Evolutionary conservation across 805 yeast species (phyloP), one percentile per base, ranked within the genome.

Genomic region (Metschnikowia dekortorum): DNA sequence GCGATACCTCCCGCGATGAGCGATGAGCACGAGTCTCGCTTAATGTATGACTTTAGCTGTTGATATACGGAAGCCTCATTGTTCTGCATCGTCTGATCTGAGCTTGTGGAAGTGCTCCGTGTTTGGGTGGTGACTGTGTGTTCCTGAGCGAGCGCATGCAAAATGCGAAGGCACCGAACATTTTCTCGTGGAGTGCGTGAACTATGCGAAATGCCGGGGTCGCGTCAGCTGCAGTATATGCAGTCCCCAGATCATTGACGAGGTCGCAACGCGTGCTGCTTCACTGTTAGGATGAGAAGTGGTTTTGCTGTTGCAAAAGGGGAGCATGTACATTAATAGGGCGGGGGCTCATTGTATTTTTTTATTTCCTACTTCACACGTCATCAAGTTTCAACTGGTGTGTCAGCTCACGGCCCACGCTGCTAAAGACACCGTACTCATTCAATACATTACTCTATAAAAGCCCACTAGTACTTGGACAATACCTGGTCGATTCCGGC

Each of bases 1-100:
- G 78, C 92, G 8, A 83, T 60, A 6, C 94, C 94, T 13, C 95
- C 95, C 6, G 88, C 78, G 8, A 85, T 51, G 36, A 87, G 75
- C 3, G 90, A 81, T 2, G 89, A 75, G 32, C 79, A 78, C 14
- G 83, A 76, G 48, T 82, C 87, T 18, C 67, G 65, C 51, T 75
- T 76, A 39, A 71, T 47, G 48, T 42, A 42, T 3, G 45, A 37
- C 22, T 42, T 42, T 42, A 42, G 45, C 45, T 42, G 38, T 7
- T 42, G 37, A 26, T 22, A 32, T 8, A 22, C 16, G 8, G 45
- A 33, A n/a, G 37, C 14, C 9, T 42, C 38, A 42, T 28, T 33
- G 10, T 33, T 26, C 37, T 41, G 44, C 45, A 42, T 42, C 31
- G 45, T 26, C 22, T 29, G n/a, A 16, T 2, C 3, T 30, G 3